Base-by-base conservation (phyloP, 73 alveolate genomes). In the Stentor coeruleus region DNA sequence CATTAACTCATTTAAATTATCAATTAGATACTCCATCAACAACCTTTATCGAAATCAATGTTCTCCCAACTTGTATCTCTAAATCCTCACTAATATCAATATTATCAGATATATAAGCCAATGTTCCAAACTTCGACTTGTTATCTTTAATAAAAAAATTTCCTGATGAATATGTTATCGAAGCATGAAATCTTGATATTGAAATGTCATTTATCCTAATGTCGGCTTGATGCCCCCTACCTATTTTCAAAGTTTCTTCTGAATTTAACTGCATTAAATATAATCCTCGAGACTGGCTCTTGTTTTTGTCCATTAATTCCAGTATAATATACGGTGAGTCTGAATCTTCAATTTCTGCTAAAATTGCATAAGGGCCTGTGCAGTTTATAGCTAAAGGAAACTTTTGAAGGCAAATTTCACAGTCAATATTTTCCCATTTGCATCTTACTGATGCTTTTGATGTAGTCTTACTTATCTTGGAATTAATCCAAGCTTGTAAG, bases 161-260 rank as follows among this genome's bases (percentile, higher is more conserved):
- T 14, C 75, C 26, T 36, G 80, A 81, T 11, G 28, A 49, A 84
- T 38, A 84, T 49, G 59, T 84, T 28, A 87, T 57, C 49, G 83
- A 57, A 0, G 93, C 93, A 85, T 87, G 93, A 6, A 74, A 58
- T 59, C 93, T 74, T 31, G 88, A 76, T 26, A 87, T 89, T 26
- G 92, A 87, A 28, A 87, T 87, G 74, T 86, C 92, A 84, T 40
- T 3, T 81, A 92, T 81, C 74, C 86, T 60, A 20, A 92, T 49
- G 40, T 86, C 91, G 4, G 86, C 74, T 39, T 89, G 93, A 74
- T 92, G 94, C 3, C 97, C 97, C 89, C 97, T 89, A 28, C 97
- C 97, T 28, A 87, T 60, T 6, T 59, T 76, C 39, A 87, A 75
- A 37, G 85, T 6, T 30, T 58, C 83, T 58, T 84, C 81, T 38